Evolutionary conservation across 2,329 filamentous ascomycete species (phyloP).

Genomic region (Pseudocercospora crystallina): DNA sequence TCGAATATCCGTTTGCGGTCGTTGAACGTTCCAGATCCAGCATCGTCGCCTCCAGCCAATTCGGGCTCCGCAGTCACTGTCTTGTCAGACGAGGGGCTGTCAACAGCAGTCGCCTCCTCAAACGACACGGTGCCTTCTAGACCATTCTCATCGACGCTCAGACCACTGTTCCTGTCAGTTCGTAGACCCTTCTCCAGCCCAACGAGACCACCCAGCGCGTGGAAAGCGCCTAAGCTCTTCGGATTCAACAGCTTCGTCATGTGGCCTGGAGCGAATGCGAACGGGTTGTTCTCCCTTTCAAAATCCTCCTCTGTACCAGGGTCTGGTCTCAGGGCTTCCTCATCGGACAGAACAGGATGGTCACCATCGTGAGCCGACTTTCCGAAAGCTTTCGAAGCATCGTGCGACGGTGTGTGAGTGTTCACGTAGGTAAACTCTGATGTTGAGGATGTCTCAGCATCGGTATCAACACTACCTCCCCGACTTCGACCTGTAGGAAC

Average conservation of each 20-base stretch:
- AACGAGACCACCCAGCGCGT: constrained; percentile 69
- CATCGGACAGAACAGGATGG: constrained; percentile 59
- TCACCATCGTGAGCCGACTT: constrained; percentile 38
- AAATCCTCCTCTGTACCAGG: constrained; percentile 76
- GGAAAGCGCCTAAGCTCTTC: constrained; percentile 73
- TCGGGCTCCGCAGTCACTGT: constrained; percentile 27
- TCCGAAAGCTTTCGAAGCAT: constrained; percentile 30
- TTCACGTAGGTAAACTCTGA: constrained; percentile 64
- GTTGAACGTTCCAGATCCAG: constrained; percentile 42
- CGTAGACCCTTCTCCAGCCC: constrained; percentile 73
- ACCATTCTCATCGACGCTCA: constrained; percentile 67
- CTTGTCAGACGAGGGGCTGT: constrained; percentile 31
- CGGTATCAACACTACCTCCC: constrained; percentile 66
- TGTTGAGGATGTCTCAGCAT: constrained; percentile 53
- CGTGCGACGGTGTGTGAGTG: constrained; percentile 38
- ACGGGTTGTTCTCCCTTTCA: constrained; percentile 72
- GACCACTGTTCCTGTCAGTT: constrained; percentile 62
- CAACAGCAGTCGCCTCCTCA: constrained; percentile 54
- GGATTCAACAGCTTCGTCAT: constrained; percentile 79
- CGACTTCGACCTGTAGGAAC: constrained; percentile 64
- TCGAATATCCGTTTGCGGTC: constrained; percentile 71
- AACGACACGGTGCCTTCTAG: constrained; percentile 68
- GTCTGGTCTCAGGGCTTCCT: constrained; percentile 72
- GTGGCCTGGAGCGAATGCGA: constrained; percentile 80
- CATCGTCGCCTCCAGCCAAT: constrained; percentile 16